phyloP scores from a whole-genome alignment of 805 yeast species.

The Sugiyamaella smithiae region DNA sequence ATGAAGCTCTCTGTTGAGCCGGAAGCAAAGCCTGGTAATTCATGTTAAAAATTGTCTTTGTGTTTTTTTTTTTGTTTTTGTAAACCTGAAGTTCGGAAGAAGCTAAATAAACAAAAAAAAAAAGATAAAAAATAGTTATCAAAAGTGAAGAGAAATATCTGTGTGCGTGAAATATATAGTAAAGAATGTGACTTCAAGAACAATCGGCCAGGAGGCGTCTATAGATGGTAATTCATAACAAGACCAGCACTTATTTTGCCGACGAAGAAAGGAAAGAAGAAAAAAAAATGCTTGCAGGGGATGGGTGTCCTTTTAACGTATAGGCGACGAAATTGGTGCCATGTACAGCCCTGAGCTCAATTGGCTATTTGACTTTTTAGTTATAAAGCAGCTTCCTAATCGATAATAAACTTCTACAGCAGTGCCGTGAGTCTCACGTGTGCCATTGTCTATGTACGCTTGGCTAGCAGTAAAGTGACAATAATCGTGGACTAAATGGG shows the following conservation, averaged over 20 bases:
- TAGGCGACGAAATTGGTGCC: not conserved
- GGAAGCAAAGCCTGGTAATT: not conserved
- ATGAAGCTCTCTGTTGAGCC: no score
- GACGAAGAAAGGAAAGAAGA: not conserved
- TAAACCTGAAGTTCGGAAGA: not conserved
- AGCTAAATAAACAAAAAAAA: not conserved
- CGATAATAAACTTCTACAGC: no score
- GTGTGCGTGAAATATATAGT: constrained; percentile 1
- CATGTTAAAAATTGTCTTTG: not conserved
- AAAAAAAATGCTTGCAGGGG: not conserved
- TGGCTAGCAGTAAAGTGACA: no score
- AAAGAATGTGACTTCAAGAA: not conserved
- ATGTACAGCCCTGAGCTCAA: not conserved
- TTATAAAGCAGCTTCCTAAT: not conserved
- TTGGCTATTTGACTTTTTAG: not conserved
- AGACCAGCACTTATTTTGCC: not conserved
- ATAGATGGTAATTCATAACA: not conserved
- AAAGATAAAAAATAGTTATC: not conserved
- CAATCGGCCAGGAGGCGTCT: not conserved
- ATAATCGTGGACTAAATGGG: not conserved
- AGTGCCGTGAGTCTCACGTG: no score
- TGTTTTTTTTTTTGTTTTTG: not conserved
- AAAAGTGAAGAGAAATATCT: not conserved
- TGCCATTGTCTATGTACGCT: no score
- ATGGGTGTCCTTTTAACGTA: not conserved